Evolutionary conservation across 2,329 filamentous ascomycete genomes (phyloP), one percentile per base, ranked within the genome.

Genomic region (Fusarium chlamydosporum): DNA sequence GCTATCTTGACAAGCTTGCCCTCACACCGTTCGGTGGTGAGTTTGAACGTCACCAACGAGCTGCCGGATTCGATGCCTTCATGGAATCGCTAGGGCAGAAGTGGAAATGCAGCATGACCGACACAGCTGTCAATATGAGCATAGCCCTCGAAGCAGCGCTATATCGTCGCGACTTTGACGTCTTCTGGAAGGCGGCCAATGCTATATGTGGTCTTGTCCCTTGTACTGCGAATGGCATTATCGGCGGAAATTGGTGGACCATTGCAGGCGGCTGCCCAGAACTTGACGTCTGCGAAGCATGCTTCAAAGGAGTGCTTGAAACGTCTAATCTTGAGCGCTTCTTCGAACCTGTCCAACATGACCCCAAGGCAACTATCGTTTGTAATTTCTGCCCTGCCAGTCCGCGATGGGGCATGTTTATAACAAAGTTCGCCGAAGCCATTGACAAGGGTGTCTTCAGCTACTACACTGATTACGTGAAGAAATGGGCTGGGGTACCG

Each of bases 161-260:
- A 13, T 58, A 65, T 0, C 70, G 64, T 2, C 67, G 72, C 5
- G 64, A 80, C 42, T 76, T 75, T 20, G 56, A 59, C 4, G 65
- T 75, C 0, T 77, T 81, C n/a, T 67, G 65, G 56, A 65, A 52
- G 2, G 70, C 78, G 0, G 70, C 76, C 1, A 61, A 70, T 4
- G 60, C 54, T 0, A 70, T 79, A 7, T 57, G 61, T 7, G 47
- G 55, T 0, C 64, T 75, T 1, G 65, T 75, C 0, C 72, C 72
- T 0, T 81, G 79, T 31, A 75, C 74, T 0, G 57, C 57, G 0
- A 51, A 75, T 2, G 77, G 76, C 1, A 74, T 79, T 26, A 42
- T 71, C 1, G 59, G 75, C 3, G 77, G 77, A 2, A 78, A 74
- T 2, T 80, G 78, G 77, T 81, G 77, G 73, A 79, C 78, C 0